phyloP scores from a whole-genome alignment of 441 rosid species.

The Flueggea neowawraea region DNA sequence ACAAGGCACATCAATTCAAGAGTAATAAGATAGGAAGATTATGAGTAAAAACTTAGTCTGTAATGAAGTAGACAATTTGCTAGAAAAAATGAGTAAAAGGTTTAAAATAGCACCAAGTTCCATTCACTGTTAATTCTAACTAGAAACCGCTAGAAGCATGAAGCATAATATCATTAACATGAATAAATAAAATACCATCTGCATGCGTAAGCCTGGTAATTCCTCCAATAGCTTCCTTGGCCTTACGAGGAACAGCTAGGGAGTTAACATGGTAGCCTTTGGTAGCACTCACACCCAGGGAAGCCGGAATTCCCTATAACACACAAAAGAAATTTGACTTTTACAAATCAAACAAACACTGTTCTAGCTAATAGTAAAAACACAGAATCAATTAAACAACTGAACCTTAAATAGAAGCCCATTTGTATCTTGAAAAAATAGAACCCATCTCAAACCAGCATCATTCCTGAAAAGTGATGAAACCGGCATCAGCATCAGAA shows the following conservation, averaged over 20 bases:
- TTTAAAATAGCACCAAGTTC: neutral
- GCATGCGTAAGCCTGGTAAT: conserved; percentile 82
- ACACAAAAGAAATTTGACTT: neutral
- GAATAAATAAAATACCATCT: conserved; percentile 53
- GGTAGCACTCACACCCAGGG: conserved; percentile 87
- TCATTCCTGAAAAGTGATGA: conserved; percentile 51
- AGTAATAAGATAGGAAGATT: neutral
- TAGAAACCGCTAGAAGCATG: neutral
- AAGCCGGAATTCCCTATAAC: conserved; percentile 87
- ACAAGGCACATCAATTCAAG: neutral
- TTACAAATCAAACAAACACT: too few species aligned
- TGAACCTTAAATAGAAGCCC: conserved; percentile 96
- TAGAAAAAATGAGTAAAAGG: neutral
- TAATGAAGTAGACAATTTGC: too few species aligned
- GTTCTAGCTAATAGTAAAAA: neutral
- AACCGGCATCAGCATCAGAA: conserved; percentile 1
- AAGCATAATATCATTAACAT: neutral
- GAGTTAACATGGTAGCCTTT: conserved; percentile 93
- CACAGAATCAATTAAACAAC: conserved; percentile 6
- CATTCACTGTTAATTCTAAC: neutral
- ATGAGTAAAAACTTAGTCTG: too few species aligned
- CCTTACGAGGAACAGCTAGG: conserved; percentile 97
- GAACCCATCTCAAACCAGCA: conserved; percentile 83
- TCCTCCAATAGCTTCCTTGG: conserved; percentile 99
- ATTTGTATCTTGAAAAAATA: conserved; percentile 98